phyloP scores from a whole-genome alignment of 2,329 filamentous ascomycete genomes.

The Thelonectria blattea region DNA sequence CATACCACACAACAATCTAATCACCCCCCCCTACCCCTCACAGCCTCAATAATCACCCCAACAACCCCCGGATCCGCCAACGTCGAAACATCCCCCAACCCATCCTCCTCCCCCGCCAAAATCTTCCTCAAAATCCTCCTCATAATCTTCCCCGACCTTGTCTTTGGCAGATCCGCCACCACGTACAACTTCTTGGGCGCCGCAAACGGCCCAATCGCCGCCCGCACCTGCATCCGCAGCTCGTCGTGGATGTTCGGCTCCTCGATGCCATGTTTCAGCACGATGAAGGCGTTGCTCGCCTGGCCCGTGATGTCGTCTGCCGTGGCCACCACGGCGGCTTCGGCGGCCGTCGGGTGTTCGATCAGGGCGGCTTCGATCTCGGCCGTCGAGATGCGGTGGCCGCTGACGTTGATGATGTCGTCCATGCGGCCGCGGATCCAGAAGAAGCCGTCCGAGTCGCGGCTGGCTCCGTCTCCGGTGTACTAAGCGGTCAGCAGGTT shows the following conservation, averaged over 20 bases:
- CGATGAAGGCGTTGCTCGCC: slow-evolving; percentile 90
- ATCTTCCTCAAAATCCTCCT: slow-evolving; percentile 92
- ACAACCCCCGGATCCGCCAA: slow-evolving; percentile 87
- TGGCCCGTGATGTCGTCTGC: slow-evolving; percentile 90
- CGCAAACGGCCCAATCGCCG: slow-evolving; percentile 92
- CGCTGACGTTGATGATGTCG: slow-evolving; percentile 94
- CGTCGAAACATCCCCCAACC: slow-evolving; percentile 87
- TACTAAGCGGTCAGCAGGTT: slow-evolving; percentile 57
- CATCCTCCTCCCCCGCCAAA: slow-evolving; percentile 89
- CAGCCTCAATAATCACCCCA: slow-evolving; percentile 75
- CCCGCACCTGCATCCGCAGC: slow-evolving; percentile 85
- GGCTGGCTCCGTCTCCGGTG: slow-evolving; percentile 86
- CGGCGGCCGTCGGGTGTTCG: slow-evolving; percentile 83
- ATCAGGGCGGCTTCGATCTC: slow-evolving; percentile 95
- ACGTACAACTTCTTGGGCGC: slow-evolving; percentile 88
- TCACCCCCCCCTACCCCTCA: background rate
- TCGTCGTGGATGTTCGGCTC: slow-evolving; percentile 77
- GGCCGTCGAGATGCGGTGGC: slow-evolving; percentile 91
- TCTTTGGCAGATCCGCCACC: slow-evolving; percentile 91
- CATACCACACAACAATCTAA: too few relatives aligned
- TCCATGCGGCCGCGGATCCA: slow-evolving; percentile 97
- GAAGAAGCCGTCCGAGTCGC: slow-evolving; percentile 95
- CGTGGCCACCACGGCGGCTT: slow-evolving; percentile 90
- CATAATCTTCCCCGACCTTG: slow-evolving; percentile 96
- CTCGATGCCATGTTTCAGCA: slow-evolving; percentile 64